Evolutionary conservation across 768 basidiomycete genomes (phyloP).

Genomic region (Coprinellus micaceus): DNA sequence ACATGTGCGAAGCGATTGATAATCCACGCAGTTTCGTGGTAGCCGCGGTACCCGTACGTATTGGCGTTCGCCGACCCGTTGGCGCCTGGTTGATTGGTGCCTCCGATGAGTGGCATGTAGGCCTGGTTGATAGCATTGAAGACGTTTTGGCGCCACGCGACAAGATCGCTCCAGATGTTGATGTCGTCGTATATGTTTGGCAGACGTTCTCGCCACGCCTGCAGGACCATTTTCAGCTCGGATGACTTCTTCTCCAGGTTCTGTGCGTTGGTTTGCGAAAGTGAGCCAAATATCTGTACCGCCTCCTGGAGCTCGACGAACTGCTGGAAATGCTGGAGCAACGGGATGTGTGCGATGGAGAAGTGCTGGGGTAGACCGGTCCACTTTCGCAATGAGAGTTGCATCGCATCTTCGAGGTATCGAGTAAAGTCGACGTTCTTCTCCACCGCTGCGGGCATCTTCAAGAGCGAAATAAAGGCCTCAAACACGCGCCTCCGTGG

Average conservation of each 20-base stretch:
- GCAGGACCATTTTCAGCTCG: constrained; percentile 93
- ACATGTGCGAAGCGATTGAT: constrained; percentile 99
- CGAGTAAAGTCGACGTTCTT: constrained; percentile 86
- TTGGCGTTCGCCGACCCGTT: constrained; percentile 57
- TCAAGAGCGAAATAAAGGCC: constrained; percentile 86
- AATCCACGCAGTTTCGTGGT: constrained; percentile 99
- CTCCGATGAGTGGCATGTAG: constrained; percentile 85
- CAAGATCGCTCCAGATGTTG: constrained; percentile 98
- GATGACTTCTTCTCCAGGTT: constrained; percentile 94
- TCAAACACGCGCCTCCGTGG: constrained; percentile 98
- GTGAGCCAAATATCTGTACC: constrained; percentile 87
- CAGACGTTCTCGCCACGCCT: constrained; percentile 94
- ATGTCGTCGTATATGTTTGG: constrained; percentile 97
- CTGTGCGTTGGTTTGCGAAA: constrained; percentile 78
- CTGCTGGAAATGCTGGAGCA: constrained; percentile 97
- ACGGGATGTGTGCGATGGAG: constrained; percentile 88
- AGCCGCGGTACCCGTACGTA: constrained; percentile 91
- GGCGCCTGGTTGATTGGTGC: constrained; percentile 43
- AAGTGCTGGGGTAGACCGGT: constrained; percentile 80
- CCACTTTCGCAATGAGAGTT: constrained; percentile 96
- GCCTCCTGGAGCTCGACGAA: constrained; percentile 98
- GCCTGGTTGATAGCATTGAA: constrained; percentile 96
- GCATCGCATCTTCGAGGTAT: constrained; percentile 93
- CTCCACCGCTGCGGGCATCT: constrained; percentile 74
- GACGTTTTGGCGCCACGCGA: constrained; percentile 98